Percentiles rank a stretch among this genome's conserved stretches.
phyloP scores from a whole-genome alignment of 1,284 basidiomycete species.

The Tilletia indica region DNA sequence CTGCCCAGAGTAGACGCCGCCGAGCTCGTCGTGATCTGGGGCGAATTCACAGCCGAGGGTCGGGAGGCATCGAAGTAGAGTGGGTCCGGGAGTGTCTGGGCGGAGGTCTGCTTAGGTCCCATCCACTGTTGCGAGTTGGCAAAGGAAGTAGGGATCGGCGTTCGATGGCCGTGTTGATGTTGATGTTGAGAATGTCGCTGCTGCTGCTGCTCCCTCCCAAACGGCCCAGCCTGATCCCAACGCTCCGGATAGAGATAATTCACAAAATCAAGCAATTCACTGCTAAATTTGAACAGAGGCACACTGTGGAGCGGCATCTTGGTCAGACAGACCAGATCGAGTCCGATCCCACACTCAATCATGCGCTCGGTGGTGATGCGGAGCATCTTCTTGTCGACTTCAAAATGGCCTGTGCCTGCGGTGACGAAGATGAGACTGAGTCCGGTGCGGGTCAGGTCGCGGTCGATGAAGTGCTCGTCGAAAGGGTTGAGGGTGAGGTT shows the following conservation, averaged over 20 bases:
- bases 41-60: slow-evolving; percentile 22
- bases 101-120: slow-evolving; percentile 7
- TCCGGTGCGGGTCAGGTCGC: slow-evolving; percentile 89
- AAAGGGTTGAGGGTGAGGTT: slow-evolving; percentile 90
- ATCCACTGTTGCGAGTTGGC: not conserved
- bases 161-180: not conserved
- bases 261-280: slow-evolving; percentile 22
- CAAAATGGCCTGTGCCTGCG: slow-evolving; percentile 90
- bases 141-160: not conserved
- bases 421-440: slow-evolving; percentile 81
- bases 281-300: slow-evolving; percentile 55
- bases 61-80: slow-evolving; percentile 44
- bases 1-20: not conserved
- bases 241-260: slow-evolving; percentile 27
- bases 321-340: slow-evolving; percentile 84
- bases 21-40: slow-evolving; percentile 3
- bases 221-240: slow-evolving; percentile 22
- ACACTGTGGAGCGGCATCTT: slow-evolving; percentile 89
- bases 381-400: slow-evolving; percentile 84
- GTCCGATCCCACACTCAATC: slow-evolving; percentile 85
- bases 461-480: slow-evolving; percentile 93
- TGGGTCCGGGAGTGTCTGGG: slow-evolving; percentile 38
- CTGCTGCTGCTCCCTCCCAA: slow-evolving; percentile 23
- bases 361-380: slow-evolving; percentile 91
- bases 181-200: not conserved